Evolutionary conservation across 2,329 filamentous ascomycete species (phyloP), one percentile per base, ranked within the genome.

Genomic region (Venturiaceae sp.): DNA sequence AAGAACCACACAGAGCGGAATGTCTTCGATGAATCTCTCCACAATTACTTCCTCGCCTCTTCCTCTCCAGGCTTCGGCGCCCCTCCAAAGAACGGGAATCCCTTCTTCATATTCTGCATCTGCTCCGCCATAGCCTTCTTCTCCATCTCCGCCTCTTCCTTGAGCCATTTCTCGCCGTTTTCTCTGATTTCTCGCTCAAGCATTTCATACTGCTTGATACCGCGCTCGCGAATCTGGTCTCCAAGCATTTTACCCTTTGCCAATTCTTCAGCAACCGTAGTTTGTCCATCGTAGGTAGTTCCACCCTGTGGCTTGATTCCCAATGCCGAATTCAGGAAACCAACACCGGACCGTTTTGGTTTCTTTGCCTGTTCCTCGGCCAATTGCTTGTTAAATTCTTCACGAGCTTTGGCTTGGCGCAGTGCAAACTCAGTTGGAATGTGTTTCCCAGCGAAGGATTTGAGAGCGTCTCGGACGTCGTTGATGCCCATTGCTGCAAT

Each of bases 181-280:
- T 95, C 88, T 52, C 87, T 82, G 66, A 99, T 95, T 76, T 96
- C 88, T 74, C 86, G 86, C 73, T 97, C 92, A 62, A 97, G 81
- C 65, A 86, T 75, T 77, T 95, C 84, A 74, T 97, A 99, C 73
- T 92, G 88, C 71, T 87, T 86, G 75, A 92, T 88, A 34, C 94
- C 94, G 54, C 91, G 83, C 75, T 99, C 94, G 54, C 94, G 85
- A 55, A 94, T 91, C 72, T 95, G 86, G 69, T 99, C 94, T 74
- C 92, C 91, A 64, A 96, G 78, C 90, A 97, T 96, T 82, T 97
- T 99, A 66, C 92, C 94, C 73, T 96, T 86, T 2, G 88, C 85
- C 62, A 94, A 83, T 13, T 88, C 90, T 69, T 95, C 90, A 2
- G 81, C 80, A 1, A 88, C 80, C 64, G 83, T 71, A 16, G 67